Percentiles rank a stretch among this genome's conserved stretches.
phyloP scores from a whole-genome alignment of 495 filamentous ascomycete species.

The Podospora pseudocomata region DNA sequence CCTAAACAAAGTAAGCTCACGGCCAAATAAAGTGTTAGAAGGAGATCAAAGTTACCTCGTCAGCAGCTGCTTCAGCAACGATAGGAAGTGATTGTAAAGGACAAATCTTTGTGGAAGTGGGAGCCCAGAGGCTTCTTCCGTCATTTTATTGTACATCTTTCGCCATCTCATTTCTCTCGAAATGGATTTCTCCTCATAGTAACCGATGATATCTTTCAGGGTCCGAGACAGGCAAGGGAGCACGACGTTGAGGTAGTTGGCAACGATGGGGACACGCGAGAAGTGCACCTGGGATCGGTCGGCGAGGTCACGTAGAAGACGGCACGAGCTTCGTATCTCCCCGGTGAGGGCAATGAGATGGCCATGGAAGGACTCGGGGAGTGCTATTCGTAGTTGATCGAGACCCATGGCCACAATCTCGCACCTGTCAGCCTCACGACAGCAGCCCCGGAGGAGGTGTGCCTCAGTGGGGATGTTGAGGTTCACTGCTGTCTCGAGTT shows the following conservation, averaged over 20 bases:
- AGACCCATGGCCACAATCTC: conserved; percentile 39
- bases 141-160: conserved; percentile 52
- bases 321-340: conserved; percentile 40
- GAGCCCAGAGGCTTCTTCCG: conserved; percentile 45
- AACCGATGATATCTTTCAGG: conserved; percentile 48
- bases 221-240: conserved; percentile 49
- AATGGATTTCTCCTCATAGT: conserved; percentile 48
- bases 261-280: conserved; percentile 43
- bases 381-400: conserved; percentile 38
- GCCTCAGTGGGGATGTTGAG: conserved; percentile 22
- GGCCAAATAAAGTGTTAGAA: conserved; percentile 9
- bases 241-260: conserved; percentile 51
- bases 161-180: conserved; percentile 48
- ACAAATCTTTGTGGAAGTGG: conserved; percentile 49
- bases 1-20: conserved; percentile 29
- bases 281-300: conserved; percentile 50
- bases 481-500: conserved; percentile 24
- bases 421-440: conserved; percentile 44
- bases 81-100: conserved; percentile 52
- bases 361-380: conserved; percentile 40
- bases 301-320: conserved; percentile 49
- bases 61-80: conserved; percentile 47
- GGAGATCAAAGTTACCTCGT: conserved; percentile 36
- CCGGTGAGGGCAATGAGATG: conserved; percentile 43
- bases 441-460: conserved; percentile 45